Percentiles rank a stretch among this genome's conserved stretches.
phyloP scores from a whole-genome alignment of 371 early-diverging fungal genomes.

The Mortierella polycephala region DNA sequence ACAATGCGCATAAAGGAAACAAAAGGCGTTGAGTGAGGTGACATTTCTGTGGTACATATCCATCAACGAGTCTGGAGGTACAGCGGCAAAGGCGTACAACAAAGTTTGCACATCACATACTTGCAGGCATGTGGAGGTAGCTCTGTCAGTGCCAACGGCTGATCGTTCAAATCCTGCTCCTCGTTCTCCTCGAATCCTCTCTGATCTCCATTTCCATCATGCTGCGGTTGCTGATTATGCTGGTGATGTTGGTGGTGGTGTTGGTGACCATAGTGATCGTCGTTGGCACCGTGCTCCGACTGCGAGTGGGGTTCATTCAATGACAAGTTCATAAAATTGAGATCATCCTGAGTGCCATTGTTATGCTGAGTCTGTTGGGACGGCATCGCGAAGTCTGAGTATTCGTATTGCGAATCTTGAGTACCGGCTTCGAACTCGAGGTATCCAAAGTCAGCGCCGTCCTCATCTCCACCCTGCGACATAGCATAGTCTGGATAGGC shows the following conservation, averaged over 20 bases:
- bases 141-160: slow-evolving; percentile 63
- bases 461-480: slow-evolving; percentile 55
- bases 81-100: background rate
- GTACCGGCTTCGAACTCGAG: slow-evolving; percentile 53
- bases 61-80: background rate
- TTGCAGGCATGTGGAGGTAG: slow-evolving; percentile 91
- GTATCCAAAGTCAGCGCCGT: slow-evolving; percentile 51
- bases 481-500: slow-evolving; percentile 54
- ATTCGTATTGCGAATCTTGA: slow-evolving; percentile 49
- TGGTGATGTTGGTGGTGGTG: slow-evolving; percentile 5
- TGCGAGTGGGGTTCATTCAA: slow-evolving; percentile 38
- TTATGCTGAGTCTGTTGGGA: slow-evolving; percentile 37
- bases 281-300: slow-evolving; percentile 20
- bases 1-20: background rate
- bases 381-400: slow-evolving; percentile 32
- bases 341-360: slow-evolving; percentile 36
- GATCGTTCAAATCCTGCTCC: slow-evolving; percentile 61
- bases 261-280: slow-evolving; percentile 12
- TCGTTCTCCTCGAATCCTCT: slow-evolving; percentile 37
- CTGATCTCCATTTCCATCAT: slow-evolving; percentile 15
- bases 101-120: slow-evolving; percentile 51
- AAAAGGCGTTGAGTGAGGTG: no score
- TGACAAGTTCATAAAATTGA: slow-evolving; percentile 45
- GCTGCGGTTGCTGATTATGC: slow-evolving; percentile 4
- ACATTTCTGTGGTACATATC: no score